Percentiles rank a stretch among this genome's conserved stretches.
Evolutionary conservation across 768 basidiomycete species (phyloP).

Genomic region (Lyophyllum shimeji): DNA sequence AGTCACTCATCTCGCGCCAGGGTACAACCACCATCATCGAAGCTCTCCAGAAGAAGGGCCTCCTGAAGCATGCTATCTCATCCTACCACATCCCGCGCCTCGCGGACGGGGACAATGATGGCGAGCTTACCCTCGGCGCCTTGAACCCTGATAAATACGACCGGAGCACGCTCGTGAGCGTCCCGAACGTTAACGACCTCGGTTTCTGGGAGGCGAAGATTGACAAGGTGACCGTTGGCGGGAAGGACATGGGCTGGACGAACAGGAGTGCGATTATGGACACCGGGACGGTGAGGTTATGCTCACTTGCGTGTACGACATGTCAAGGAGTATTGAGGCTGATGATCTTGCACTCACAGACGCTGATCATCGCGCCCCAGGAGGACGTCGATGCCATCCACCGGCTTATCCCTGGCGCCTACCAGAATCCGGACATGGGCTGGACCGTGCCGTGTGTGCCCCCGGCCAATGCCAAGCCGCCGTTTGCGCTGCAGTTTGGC

Average conservation of each 20-base stretch:
- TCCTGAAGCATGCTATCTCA: conserved; percentile 52
- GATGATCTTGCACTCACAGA: conserved; percentile 6
- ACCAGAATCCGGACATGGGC: conserved; percentile 34
- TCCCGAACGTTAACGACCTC: conserved; percentile 46
- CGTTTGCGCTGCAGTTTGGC: conserved; percentile 58
- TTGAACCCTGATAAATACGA: conserved; percentile 56
- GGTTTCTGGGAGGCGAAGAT: conserved; percentile 58
- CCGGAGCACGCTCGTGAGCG: conserved; percentile 41
- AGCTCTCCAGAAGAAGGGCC: conserved; percentile 44
- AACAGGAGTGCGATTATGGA: conserved; percentile 58
- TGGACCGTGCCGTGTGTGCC: conserved; percentile 62
- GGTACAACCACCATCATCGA: conserved; percentile 55
- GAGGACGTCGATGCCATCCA: conserved; percentile 58
- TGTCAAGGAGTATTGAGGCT: background rate
- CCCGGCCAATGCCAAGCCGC: conserved; percentile 41
- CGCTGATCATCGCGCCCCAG: conserved; percentile 18
- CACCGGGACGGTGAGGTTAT: conserved; percentile 34
- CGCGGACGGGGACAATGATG: conserved; percentile 47
- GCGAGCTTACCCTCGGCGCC: conserved; percentile 65
- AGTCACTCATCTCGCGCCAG: conserved; percentile 51
- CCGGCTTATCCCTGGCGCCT: conserved; percentile 52
- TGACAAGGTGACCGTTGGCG: conserved; percentile 48
- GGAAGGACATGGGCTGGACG: conserved; percentile 36
- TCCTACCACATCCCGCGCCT: conserved; percentile 72
- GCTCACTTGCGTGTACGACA: background rate